These are phyloP conservation scores for Jimgerdemannia flammicorona DNA, from an alignment of 192 early-diverging fungal species.

Conservation along the genomic window DNA sequence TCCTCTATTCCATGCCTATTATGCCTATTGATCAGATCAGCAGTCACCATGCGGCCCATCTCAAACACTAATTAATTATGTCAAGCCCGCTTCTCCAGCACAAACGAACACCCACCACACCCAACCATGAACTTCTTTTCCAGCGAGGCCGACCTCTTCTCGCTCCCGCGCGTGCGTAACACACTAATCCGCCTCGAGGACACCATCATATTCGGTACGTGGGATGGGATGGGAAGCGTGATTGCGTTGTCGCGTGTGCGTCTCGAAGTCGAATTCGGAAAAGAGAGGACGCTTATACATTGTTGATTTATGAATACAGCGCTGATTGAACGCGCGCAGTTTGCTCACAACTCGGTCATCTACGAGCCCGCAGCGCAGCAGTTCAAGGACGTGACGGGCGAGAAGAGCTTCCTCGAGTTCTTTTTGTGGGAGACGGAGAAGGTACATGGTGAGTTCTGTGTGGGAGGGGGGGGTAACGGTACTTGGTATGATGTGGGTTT, in stretches of 20 bases:
- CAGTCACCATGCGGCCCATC: too few relatives aligned
- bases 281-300: neutral
- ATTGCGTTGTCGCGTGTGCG: neutral
- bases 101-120: too few relatives aligned
- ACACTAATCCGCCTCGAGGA: slow-evolving; percentile 93
- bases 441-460: slow-evolving; percentile 69
- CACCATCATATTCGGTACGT: slow-evolving; percentile 84
- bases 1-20: too few relatives aligned
- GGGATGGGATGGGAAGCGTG: too few relatives aligned
- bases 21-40: too few relatives aligned
- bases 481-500: too few relatives aligned
- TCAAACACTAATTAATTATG: too few relatives aligned
- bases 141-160: slow-evolving; percentile 22
- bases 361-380: slow-evolving; percentile 68
- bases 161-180: slow-evolving; percentile 55
- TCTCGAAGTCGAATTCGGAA: slow-evolving; percentile 1
- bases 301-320: slow-evolving; percentile 43
- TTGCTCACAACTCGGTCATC: slow-evolving; percentile 76
- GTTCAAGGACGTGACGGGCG: slow-evolving; percentile 54
- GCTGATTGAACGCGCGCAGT: slow-evolving; percentile 92
- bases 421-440: slow-evolving; percentile 90
- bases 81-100: too few relatives aligned
- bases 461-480: too few relatives aligned
- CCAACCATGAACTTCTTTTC: slow-evolving; percentile 25
- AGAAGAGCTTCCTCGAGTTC: slow-evolving; percentile 83